A percentile compares a stretch with the other conserved stretches of the same genome.
Evolutionary conservation across 139 green algal species (phyloP).

Genomic region (Yamagishiella unicocca): DNA sequence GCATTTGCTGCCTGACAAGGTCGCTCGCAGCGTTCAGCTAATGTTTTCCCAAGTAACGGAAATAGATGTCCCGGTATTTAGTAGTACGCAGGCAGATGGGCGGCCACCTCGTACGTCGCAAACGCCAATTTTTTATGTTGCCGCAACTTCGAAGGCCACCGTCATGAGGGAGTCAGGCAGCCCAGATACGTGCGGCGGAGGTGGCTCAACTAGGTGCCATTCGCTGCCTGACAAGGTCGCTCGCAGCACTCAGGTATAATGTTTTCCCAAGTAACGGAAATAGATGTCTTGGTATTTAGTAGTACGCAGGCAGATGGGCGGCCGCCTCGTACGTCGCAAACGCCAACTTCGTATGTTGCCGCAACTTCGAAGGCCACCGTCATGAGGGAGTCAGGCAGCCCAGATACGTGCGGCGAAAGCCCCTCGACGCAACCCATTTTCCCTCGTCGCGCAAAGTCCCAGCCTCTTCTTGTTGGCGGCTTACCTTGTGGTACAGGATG

Average conservation of each 20-base stretch:
- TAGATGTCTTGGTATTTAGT: slow-evolving; percentile 33
- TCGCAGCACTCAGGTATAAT: too few relatives aligned
- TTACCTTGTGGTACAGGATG: slow-evolving; percentile 87
- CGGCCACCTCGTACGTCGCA: slow-evolving; percentile 49
- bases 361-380: slow-evolving; percentile 50
- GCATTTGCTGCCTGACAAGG: too few relatives aligned
- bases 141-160: slow-evolving; percentile 50
- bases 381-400: slow-evolving; percentile 43
- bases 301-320: slow-evolving; percentile 38
- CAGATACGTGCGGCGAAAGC: slow-evolving; percentile 54
- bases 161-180: slow-evolving; percentile 42
- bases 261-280: too few relatives aligned
- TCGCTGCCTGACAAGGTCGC: too few relatives aligned
- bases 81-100: slow-evolving; percentile 45
- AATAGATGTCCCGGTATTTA: slow-evolving; percentile 11
- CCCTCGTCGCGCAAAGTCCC: too few relatives aligned
- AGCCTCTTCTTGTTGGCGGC: too few relatives aligned
- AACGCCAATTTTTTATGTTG: slow-evolving; percentile 20
- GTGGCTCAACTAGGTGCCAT: too few relatives aligned
- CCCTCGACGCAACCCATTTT: too few relatives aligned
- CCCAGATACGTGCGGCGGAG: slow-evolving; percentile 54
- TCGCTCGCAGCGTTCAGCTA: too few relatives aligned
- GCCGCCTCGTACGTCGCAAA: slow-evolving; percentile 53
- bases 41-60: too few relatives aligned
- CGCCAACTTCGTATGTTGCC: slow-evolving; percentile 10